phyloP scores from a whole-genome alignment of 2,329 filamentous ascomycete species.

The Cytospora schulzeri region DNA sequence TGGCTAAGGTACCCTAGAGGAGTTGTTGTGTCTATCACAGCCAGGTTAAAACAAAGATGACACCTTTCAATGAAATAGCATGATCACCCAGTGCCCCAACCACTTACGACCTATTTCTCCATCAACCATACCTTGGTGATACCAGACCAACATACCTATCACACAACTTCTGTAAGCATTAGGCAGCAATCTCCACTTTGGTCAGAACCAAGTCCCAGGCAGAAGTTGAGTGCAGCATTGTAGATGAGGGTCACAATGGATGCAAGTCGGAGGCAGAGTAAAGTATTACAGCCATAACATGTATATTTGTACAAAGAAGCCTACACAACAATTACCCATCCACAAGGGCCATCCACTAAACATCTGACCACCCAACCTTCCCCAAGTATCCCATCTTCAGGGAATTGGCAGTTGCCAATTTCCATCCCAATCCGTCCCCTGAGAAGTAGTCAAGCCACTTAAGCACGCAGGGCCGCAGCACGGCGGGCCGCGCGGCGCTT shows the following conservation, averaged over 20 bases:
- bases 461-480: slow-evolving; percentile 9
- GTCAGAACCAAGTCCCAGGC: not conserved
- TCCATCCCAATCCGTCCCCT: not conserved
- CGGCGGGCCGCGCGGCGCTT: slow-evolving; percentile 20
- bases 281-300: not conserved
- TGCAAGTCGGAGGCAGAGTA: not conserved
- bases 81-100: no score
- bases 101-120: no score
- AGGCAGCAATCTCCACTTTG: not conserved
- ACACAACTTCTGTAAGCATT: no score
- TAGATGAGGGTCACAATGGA: not conserved
- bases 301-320: not conserved
- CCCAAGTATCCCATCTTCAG: not conserved
- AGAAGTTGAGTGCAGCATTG: no score
- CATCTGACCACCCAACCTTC: not conserved
- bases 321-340: not conserved
- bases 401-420: not conserved
- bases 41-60: no score
- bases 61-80: no score
- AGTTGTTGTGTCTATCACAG: no score
- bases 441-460: not conserved
- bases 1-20: no score
- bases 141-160: no score
- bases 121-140: no score
- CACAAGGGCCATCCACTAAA: not conserved